phyloP scores from a whole-genome alignment of 148 eudicot species.

The Euryodendron excelsum region DNA sequence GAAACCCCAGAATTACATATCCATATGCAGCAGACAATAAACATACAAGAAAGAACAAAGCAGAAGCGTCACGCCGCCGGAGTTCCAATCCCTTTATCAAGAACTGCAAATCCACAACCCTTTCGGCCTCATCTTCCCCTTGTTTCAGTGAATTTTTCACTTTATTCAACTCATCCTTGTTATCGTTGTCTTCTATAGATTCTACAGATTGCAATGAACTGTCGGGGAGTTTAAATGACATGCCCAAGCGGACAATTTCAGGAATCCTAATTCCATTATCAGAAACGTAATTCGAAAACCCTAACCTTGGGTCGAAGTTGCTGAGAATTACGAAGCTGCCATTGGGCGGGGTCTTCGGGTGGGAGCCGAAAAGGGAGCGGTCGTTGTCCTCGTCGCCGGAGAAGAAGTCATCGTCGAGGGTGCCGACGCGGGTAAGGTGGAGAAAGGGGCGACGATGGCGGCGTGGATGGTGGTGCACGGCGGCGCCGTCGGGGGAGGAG shows the following conservation, averaged over 20 bases:
- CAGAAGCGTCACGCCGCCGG: conserved; percentile 52
- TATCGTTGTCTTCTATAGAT: background rate
- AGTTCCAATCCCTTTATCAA: conserved; percentile 60
- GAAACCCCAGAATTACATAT: conserved; percentile 67
- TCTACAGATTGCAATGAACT: background rate
- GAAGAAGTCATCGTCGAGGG: conserved; percentile 83
- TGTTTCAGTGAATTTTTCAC: conserved; percentile 7
- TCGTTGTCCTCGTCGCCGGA: conserved; percentile 61
- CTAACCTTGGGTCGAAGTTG: conserved; percentile 28
- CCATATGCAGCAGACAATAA: conserved; percentile 68
- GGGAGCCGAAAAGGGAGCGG: conserved; percentile 32
- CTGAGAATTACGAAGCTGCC: conserved; percentile 31
- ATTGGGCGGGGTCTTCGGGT: conserved; percentile 26
- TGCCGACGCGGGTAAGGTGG: conserved; percentile 80
- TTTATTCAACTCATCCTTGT: conserved; percentile 9
- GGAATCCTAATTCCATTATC: conserved; percentile 38
- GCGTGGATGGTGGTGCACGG: conserved; percentile 23
- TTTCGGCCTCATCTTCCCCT: conserved; percentile 23
- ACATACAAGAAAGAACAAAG: conserved; percentile 55
- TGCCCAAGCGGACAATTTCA: conserved; percentile 30
- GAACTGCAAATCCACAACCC: conserved; percentile 45
- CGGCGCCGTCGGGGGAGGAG: conserved; percentile 11
- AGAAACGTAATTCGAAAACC: conserved; percentile 35
- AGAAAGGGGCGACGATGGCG: conserved; percentile 68
- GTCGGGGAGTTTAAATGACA: conserved; percentile 24